Evolutionary conservation across 2,329 filamentous ascomycete species (phyloP).

Genomic region (Fusarium subglutinans): DNA sequence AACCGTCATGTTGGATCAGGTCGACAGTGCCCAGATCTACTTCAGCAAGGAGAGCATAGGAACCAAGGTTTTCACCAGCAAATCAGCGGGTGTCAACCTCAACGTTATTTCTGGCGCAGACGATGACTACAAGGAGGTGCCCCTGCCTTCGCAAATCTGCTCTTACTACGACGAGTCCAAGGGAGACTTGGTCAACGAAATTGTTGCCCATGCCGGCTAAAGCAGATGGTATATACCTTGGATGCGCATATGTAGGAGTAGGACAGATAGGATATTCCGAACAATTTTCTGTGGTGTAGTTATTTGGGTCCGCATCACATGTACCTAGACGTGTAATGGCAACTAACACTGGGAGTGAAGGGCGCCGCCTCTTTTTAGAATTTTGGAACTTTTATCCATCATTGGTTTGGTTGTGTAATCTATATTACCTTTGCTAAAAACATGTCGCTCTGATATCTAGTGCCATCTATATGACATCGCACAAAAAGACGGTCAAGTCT

Average conservation of each 20-base stretch:
- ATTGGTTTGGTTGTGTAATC: neutral
- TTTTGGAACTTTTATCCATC: slow-evolving; percentile 4
- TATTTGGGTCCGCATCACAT: slow-evolving; percentile 8
- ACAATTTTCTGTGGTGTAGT: neutral
- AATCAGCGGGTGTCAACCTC: slow-evolving; percentile 87
- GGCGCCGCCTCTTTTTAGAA: neutral
- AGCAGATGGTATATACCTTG: slow-evolving; percentile 6
- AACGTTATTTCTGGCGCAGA: slow-evolving; percentile 77
- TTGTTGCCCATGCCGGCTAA: slow-evolving; percentile 91
- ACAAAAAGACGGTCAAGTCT: slow-evolving; percentile 15
- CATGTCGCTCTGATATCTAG: slow-evolving; percentile 6
- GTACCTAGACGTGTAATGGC: slow-evolving; percentile 17
- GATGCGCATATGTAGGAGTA: slow-evolving; percentile 32
- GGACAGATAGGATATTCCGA: slow-evolving; percentile 30
- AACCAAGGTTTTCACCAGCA: slow-evolving; percentile 89
- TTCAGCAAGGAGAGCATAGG: slow-evolving; percentile 80
- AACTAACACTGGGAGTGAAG: slow-evolving; percentile 7
- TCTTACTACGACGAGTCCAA: slow-evolving; percentile 75
- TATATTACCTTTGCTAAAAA: neutral
- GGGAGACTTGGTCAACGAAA: slow-evolving; percentile 86
- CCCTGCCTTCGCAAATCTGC: slow-evolving; percentile 90
- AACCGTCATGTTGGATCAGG: slow-evolving; percentile 90
- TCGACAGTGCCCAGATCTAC: slow-evolving; percentile 90
- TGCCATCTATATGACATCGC: neutral
- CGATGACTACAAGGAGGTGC: slow-evolving; percentile 86